phyloP scores from a whole-genome alignment of 2,329 filamentous ascomycete genomes.

The Fonsecaea monophora region DNA sequence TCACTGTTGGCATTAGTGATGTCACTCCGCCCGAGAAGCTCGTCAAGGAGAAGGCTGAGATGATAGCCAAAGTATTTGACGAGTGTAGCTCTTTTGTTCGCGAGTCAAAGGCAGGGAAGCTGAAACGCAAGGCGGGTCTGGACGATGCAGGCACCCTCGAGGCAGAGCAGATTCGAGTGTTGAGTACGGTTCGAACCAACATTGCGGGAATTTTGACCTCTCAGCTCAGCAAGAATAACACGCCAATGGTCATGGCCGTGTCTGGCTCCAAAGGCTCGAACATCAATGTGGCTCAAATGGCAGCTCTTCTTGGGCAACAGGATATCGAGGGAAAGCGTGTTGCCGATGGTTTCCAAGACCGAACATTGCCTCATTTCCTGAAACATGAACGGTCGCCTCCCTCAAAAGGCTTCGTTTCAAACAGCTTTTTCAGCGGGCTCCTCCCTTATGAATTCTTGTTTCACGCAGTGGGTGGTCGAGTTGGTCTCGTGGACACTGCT shows the following conservation, averaged over 20 bases:
- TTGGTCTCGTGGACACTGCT: conserved; percentile 97
- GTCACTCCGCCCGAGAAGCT: conserved; percentile 82
- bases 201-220: conserved; percentile 91
- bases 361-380: conserved; percentile 91
- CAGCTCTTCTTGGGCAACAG: conserved; percentile 94
- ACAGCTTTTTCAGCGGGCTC: conserved; percentile 95
- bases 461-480: conserved; percentile 97
- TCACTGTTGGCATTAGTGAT: conserved; percentile 95
- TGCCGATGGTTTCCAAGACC: conserved; percentile 93
- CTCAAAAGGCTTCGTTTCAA: conserved; percentile 94
- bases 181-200: conserved; percentile 88
- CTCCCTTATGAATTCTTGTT: conserved; percentile 94
- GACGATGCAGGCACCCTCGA: conserved; percentile 65
- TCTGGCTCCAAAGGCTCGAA: conserved; percentile 96
- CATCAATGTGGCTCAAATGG: conserved; percentile 99
- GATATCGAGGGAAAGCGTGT: conserved; percentile 96
- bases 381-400: conserved; percentile 92
- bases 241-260: conserved; percentile 94
- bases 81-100: conserved; percentile 68
- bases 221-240: conserved; percentile 87
- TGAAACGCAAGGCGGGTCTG: conserved; percentile 86
- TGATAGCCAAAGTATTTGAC: conserved; percentile 77
- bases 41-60: conserved; percentile 72
- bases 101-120: conserved; percentile 75
- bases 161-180: conserved; percentile 92